phyloP scores from a whole-genome alignment of 106 monocot species.

The Vanilla planifolia region DNA sequence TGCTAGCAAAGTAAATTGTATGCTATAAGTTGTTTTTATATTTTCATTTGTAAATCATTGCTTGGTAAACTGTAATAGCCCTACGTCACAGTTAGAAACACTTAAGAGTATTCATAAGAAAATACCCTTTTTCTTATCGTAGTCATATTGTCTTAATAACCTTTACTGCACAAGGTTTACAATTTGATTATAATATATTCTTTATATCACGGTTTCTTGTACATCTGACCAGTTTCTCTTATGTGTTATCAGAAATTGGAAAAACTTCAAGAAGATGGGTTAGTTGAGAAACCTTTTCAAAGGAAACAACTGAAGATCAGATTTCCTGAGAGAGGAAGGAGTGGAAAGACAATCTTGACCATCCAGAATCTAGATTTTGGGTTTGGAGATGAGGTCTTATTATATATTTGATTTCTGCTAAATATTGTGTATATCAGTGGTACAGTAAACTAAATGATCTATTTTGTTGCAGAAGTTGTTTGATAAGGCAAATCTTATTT shows the following conservation, averaged over 20 bases:
- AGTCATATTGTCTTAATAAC: no score
- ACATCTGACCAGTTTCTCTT: constrained; percentile 2
- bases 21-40: no score
- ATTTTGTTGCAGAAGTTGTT: constrained; percentile 45
- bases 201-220: not conserved
- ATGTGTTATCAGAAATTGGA: constrained; percentile 71
- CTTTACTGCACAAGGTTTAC: no score
- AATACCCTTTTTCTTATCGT: no score
- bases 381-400: constrained; percentile 68
- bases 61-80: no score
- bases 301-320: constrained; percentile 87
- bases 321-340: constrained; percentile 92
- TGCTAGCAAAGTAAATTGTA: not conserved
- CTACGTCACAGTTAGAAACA: no score
- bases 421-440: not conserved
- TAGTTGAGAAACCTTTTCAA: constrained; percentile 90
- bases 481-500: constrained; percentile 68
- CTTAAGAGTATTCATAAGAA: no score
- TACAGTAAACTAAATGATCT: not conserved
- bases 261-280: constrained; percentile 76
- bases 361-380: constrained; percentile 83
- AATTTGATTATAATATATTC: no score
- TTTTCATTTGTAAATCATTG: no score
- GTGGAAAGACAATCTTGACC: constrained; percentile 69
- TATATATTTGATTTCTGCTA: not conserved